Conservation (phyloP, 2,329 filamentous ascomycete genomes). For the Thielaviopsis punctulata region DNA sequence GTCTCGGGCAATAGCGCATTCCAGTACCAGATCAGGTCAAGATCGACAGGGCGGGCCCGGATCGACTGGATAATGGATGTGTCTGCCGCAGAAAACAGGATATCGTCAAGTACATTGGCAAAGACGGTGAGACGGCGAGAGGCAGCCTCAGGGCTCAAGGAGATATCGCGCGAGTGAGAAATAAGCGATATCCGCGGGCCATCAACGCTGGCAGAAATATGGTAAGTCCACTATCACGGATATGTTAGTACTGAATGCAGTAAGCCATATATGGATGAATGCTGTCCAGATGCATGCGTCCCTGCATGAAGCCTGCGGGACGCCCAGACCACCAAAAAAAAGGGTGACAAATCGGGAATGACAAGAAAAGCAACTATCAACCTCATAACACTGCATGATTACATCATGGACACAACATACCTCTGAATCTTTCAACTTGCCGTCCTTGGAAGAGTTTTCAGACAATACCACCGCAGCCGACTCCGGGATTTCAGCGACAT, state of each 20-base stretch:
- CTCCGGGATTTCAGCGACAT: neutral
- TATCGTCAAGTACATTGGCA: constrained; percentile 13
- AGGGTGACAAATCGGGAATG: neutral
- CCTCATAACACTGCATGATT: neutral
- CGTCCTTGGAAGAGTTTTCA: constrained; percentile 6
- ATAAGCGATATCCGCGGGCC: constrained; percentile 12
- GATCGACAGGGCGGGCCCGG: constrained; percentile 18
- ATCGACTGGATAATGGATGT: constrained; percentile 5
- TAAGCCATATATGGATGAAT: neutral
- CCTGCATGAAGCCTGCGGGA: neutral
- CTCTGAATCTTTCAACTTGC: constrained; percentile 4
- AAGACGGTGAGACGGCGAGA: constrained; percentile 14
- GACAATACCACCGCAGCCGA: constrained; percentile 3
- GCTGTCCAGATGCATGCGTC: no score
- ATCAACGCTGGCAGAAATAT: constrained; percentile 12
- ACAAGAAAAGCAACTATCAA: no score
- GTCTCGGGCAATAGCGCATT: constrained; percentile 25
- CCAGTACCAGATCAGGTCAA: constrained; percentile 30
- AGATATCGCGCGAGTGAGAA: constrained; percentile 13
- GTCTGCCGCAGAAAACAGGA: constrained; percentile 4
- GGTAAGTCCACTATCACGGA: constrained; percentile 15
- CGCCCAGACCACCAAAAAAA: neutral
- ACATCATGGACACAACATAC: constrained; percentile 1
- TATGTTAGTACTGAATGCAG: neutral
- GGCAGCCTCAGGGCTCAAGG: constrained; percentile 13